Conservation (phyloP, 2,329 filamentous ascomycete genomes). For the Chrysoporthe austroafricana region DNA sequence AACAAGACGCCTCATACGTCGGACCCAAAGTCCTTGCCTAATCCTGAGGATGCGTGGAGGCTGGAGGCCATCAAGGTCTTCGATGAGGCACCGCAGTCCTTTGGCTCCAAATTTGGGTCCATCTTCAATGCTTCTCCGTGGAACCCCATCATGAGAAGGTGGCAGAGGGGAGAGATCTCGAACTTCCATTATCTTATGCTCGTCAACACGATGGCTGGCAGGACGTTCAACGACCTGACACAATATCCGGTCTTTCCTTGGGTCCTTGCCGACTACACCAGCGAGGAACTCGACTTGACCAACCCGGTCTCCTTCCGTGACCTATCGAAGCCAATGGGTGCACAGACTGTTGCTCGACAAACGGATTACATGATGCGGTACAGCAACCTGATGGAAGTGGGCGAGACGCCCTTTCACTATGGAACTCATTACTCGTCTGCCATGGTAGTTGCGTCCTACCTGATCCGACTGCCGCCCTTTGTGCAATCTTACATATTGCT, state of each 20-base stretch:
- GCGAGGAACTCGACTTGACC: slow-evolving; percentile 84
- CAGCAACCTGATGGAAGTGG: slow-evolving; percentile 87
- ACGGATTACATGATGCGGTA: slow-evolving; percentile 83
- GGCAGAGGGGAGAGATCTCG: slow-evolving; percentile 92
- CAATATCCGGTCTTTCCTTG: slow-evolving; percentile 98
- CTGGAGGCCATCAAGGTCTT: slow-evolving; percentile 78
- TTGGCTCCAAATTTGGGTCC: slow-evolving; percentile 88
- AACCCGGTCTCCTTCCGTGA: slow-evolving; percentile 88
- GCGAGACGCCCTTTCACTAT: slow-evolving; percentile 92
- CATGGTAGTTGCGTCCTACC: slow-evolving; percentile 96
- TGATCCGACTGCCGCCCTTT: slow-evolving; percentile 93
- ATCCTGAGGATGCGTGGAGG: slow-evolving; percentile 89
- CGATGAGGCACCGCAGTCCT: slow-evolving; percentile 62
- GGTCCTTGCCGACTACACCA: slow-evolving; percentile 95
- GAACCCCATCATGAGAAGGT: slow-evolving; percentile 84
- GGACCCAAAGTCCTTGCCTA: slow-evolving; percentile 68
- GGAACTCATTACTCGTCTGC: slow-evolving; percentile 98
- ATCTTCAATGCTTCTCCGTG: slow-evolving; percentile 85
- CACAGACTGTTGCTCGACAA: slow-evolving; percentile 77
- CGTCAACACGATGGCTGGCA: slow-evolving; percentile 93
- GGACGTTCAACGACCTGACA: slow-evolving; percentile 96
- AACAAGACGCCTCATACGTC: slow-evolving; percentile 80
- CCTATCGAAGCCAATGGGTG: slow-evolving; percentile 94
- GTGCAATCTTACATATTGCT: slow-evolving; percentile 93
- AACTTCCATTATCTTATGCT: slow-evolving; percentile 99